Conservation (phyloP, 176 grass and related monocot genomes). For the Bromus sterilis region DNA sequence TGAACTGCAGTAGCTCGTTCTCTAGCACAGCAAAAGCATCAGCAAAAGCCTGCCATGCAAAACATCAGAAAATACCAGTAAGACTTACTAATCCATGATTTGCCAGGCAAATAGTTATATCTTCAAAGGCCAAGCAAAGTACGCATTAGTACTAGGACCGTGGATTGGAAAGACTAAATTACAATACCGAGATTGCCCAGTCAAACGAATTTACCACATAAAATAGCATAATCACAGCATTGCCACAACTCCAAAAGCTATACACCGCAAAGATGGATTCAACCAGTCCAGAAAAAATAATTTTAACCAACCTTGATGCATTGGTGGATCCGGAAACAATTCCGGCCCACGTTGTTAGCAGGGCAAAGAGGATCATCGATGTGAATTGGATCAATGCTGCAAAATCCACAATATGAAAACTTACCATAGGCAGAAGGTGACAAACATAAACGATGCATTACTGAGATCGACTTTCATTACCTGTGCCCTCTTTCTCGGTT, state of each 20-base stretch:
- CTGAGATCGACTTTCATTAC: slow-evolving; percentile 32
- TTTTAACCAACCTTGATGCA: slow-evolving; percentile 78
- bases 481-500: slow-evolving; percentile 92
- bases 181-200: neutral
- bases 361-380: slow-evolving; percentile 93
- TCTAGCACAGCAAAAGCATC: slow-evolving; percentile 86
- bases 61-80: neutral
- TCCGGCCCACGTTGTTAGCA: slow-evolving; percentile 90
- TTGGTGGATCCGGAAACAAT: slow-evolving; percentile 99
- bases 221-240: neutral
- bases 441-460: neutral
- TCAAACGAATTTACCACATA: neutral
- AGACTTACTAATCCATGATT: neutral
- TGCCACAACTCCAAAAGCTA: neutral
- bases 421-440: slow-evolving; percentile 13
- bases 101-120: neutral
- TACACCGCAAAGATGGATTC: neutral
- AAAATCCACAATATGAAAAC: slow-evolving; percentile 29
- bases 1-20: slow-evolving; percentile 67
- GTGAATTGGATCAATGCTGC: slow-evolving; percentile 96
- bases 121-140: neutral
- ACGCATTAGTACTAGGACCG: neutral
- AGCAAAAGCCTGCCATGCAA: slow-evolving; percentile 78
- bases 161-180: neutral
- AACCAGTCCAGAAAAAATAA: neutral